Percentiles rank a stretch among this genome's conserved stretches.
Conservation (phyloP, 2,329 filamentous ascomycete species). For the Mollisia scopiformis region DNA sequence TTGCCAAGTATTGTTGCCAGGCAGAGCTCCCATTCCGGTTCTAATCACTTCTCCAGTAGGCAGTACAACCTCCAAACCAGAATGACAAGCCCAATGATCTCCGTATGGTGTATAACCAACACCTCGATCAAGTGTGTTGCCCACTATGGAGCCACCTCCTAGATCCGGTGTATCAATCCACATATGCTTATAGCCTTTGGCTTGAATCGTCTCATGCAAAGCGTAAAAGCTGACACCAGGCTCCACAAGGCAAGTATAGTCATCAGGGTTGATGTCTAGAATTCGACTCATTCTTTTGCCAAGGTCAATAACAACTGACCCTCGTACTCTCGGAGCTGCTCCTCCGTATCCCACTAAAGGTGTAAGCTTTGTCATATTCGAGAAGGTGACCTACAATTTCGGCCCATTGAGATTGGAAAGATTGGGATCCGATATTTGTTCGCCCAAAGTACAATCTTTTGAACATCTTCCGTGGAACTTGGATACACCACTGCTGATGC, state of each 20-base stretch:
- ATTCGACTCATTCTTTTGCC: conserved; percentile 55
- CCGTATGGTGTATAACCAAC: conserved; percentile 49
- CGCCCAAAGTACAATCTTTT: conserved; percentile 47
- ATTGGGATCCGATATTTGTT: conserved; percentile 50
- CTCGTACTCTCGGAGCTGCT: conserved; percentile 10
- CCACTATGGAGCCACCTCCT: conserved; percentile 46
- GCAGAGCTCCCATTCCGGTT: conserved; percentile 50
- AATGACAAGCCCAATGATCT: conserved; percentile 44
- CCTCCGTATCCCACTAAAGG: conserved; percentile 8
- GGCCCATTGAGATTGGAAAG: conserved; percentile 52
- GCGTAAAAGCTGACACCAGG: conserved; percentile 56
- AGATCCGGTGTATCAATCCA: conserved; percentile 32
- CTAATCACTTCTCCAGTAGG: conserved; percentile 47
- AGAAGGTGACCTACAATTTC: conserved; percentile 47
- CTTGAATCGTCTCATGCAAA: conserved; percentile 51
- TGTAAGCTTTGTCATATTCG: background rate
- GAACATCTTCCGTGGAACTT: conserved; percentile 47
- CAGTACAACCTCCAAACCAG: conserved; percentile 47
- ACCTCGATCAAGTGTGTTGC: conserved; percentile 48
- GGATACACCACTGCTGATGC: conserved; percentile 48
- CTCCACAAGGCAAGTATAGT: conserved; percentile 53
- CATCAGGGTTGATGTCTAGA: conserved; percentile 51
- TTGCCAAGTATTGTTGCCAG: conserved; percentile 43
- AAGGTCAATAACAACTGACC: conserved; percentile 29
- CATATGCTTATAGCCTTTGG: conserved; percentile 20